Evolutionary conservation across 225 moss, liverwort and hornwort species (phyloP).

Genomic region (Physcomitrium patens): DNA sequence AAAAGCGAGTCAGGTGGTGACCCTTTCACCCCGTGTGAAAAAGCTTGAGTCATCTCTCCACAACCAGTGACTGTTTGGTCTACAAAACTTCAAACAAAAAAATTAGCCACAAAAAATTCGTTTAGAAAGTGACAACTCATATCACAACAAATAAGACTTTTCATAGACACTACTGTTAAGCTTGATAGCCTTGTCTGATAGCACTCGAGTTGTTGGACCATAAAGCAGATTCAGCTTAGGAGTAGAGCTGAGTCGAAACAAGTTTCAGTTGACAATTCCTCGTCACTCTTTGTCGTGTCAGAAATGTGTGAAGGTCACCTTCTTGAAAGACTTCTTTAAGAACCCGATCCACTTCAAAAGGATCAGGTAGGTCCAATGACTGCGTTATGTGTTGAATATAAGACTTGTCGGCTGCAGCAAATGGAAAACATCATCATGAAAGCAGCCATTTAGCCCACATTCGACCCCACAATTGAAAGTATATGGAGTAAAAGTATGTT

Average conservation of each 20-base stretch:
- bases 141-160: neutral
- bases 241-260: neutral
- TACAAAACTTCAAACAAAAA: constrained; percentile 34
- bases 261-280: neutral
- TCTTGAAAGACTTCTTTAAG: constrained; percentile 90
- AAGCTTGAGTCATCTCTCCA: constrained; percentile 53
- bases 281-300: constrained; percentile 5
- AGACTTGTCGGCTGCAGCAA: constrained; percentile 73
- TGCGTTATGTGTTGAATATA: constrained; percentile 88
- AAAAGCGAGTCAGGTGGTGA: constrained; percentile 88
- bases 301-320: constrained; percentile 49
- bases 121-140: constrained; percentile 4
- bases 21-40: constrained; percentile 75
- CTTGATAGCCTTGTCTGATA: constrained; percentile 1
- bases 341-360: constrained; percentile 78
- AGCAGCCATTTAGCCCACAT: constrained; percentile 20
- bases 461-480: neutral
- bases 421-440: constrained; percentile 25
- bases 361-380: constrained; percentile 79
- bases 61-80: constrained; percentile 48
- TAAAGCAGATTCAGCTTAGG: neutral
- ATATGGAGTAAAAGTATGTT: neutral
- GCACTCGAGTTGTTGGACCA: neutral
- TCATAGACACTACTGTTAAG: neutral
- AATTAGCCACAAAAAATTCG: constrained; percentile 27